A percentile compares a stretch with the other conserved stretches of the same genome.
Evolutionary conservation across 2,329 filamentous ascomycete species (phyloP).

Genomic region (Alternaria conjuncta): DNA sequence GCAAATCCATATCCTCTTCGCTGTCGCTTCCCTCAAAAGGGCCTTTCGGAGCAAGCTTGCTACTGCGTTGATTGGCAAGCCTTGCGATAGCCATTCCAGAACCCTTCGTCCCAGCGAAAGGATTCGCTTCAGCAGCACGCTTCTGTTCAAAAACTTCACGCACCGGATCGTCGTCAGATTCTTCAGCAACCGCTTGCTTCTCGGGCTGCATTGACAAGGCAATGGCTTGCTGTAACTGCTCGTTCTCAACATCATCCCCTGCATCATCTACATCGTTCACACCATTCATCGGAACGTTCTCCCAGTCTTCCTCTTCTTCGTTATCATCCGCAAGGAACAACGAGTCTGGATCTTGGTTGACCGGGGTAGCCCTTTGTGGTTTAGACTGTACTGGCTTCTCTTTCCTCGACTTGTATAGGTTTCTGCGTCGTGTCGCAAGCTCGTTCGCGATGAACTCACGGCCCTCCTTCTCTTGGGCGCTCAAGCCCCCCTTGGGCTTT

Average conservation of each 20-base stretch:
- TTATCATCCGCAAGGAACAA: conserved; percentile 61
- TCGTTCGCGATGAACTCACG: conserved; percentile 45
- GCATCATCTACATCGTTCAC: conserved; percentile 63
- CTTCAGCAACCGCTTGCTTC: conserved; percentile 59
- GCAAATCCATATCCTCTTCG: conserved; percentile 78
- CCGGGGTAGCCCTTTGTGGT: conserved; percentile 26
- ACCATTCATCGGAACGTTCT: conserved; percentile 54
- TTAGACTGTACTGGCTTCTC: conserved; percentile 18
- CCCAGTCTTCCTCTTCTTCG: conserved; percentile 51
- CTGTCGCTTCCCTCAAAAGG: conserved; percentile 56
- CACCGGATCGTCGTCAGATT: conserved; percentile 51
- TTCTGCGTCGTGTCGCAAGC: conserved; percentile 54
- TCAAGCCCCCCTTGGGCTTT: conserved; percentile 55
- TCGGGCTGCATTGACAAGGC: conserved; percentile 75
- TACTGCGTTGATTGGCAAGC: conserved; percentile 76
- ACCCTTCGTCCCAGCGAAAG: conserved; percentile 50
- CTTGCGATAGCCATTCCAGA: conserved; percentile 69
- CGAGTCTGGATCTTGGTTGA: conserved; percentile 55
- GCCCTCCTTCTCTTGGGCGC: conserved; percentile 40
- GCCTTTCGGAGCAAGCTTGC: conserved; percentile 52
- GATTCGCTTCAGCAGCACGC: conserved; percentile 51
- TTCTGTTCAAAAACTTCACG: conserved; percentile 56
- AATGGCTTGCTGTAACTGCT: conserved; percentile 81
- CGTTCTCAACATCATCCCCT: conserved; percentile 64
- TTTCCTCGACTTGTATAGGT: conserved; percentile 55